phyloP scores from a whole-genome alignment of 1,284 basidiomycete species.

The Xerocomus minutiporus region DNA sequence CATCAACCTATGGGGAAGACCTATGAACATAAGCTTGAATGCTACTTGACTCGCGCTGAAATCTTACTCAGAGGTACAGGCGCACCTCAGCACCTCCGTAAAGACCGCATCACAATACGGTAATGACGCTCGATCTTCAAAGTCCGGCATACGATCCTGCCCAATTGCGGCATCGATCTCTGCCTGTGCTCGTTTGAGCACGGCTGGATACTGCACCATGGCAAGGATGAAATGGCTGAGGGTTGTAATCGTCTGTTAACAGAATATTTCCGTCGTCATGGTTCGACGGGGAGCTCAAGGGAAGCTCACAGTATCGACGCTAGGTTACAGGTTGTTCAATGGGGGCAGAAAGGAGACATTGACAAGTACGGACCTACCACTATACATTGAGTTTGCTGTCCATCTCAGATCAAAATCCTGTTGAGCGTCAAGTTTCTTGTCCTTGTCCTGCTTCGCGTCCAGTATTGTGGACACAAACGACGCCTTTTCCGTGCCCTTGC shows the following conservation, averaged over 20 bases:
- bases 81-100: conserved; percentile 42
- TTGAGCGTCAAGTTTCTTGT: conserved; percentile 27
- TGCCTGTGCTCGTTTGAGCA: conserved; percentile 46
- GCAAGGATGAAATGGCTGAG: conserved; percentile 56
- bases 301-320: conserved; percentile 54
- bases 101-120: conserved; percentile 49
- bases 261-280: background rate
- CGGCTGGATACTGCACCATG: conserved; percentile 51
- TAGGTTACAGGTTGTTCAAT: conserved; percentile 28
- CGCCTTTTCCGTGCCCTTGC: conserved; percentile 47
- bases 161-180: conserved; percentile 56
- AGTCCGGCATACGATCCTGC: conserved; percentile 44
- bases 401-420: conserved; percentile 63
- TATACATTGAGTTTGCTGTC: conserved; percentile 74
- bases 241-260: conserved; percentile 42
- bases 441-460: conserved; percentile 32
- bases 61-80: conserved; percentile 50
- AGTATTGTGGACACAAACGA: conserved; percentile 63
- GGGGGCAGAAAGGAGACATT: background rate
- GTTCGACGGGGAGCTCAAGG: background rate
- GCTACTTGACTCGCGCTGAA: background rate
- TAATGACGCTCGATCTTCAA: conserved; percentile 45
- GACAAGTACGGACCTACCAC: conserved; percentile 25
- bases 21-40: conserved; percentile 19
- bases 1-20: conserved; percentile 45